These are phyloP conservation scores for Debaryomyces hansenii DNA, from an alignment of 805 yeast species.

Conservation along the genomic window DNA sequence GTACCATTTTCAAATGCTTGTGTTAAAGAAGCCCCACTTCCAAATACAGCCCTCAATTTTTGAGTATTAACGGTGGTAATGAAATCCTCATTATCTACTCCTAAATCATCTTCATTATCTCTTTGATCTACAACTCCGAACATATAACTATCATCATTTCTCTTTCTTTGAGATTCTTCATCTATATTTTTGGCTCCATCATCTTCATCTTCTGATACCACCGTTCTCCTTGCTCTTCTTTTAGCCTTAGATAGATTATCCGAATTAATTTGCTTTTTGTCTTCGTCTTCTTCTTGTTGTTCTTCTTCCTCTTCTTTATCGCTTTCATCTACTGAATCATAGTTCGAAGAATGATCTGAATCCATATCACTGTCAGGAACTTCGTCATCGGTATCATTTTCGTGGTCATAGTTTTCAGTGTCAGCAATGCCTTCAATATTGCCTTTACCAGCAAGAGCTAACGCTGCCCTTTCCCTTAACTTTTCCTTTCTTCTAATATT, in stretches of 20 bases:
- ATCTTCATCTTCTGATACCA: conserved; percentile 12
- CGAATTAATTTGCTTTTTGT: not conserved
- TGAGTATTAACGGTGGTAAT: conserved; percentile 14
- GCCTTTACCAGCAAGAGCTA: conserved; percentile 25
- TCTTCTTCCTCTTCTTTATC: conserved; percentile 14
- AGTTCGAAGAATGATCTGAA: conserved; percentile 16
- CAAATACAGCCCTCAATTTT: conserved; percentile 4
- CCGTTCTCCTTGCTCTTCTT: conserved; percentile 4
- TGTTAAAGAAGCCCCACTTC: conserved; percentile 1
- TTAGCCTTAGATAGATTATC: not conserved
- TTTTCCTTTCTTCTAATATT: conserved; percentile 46
- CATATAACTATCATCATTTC: conserved; percentile 30
- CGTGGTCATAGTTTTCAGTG: conserved; percentile 14
- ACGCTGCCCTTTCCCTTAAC: conserved; percentile 35
- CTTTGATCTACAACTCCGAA: conserved; percentile 19
- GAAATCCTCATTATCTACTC: conserved; percentile 8
- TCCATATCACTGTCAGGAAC: conserved; percentile 25
- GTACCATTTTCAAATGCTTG: conserved; percentile 5
- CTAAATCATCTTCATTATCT: conserved; percentile 9
- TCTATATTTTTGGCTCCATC: conserved; percentile 2
- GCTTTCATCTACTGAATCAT: conserved; percentile 10
- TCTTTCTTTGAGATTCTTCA: conserved; percentile 11
- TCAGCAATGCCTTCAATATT: conserved; percentile 5
- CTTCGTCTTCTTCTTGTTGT: conserved; percentile 5
- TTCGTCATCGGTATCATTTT: conserved; percentile 15